These are phyloP conservation scores for Capillidium rhysosporum DNA, from an alignment of 371 early-diverging fungal species.

Conservation along the genomic window DNA sequence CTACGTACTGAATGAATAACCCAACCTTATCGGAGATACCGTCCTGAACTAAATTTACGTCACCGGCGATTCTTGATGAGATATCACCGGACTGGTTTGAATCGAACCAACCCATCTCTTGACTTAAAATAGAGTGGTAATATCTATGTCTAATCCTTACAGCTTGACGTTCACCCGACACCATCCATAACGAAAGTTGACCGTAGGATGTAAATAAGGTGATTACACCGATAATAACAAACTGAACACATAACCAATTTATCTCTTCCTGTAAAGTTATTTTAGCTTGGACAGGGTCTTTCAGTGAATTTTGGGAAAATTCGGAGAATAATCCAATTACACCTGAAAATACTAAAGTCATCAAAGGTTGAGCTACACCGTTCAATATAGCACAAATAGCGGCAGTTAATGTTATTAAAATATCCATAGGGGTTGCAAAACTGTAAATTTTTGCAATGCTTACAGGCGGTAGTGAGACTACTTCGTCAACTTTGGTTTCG, in stretches of 20 bases:
- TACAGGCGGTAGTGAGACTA: constrained; percentile 16
- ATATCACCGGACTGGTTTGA: constrained; percentile 54
- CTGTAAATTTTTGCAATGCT: constrained; percentile 33
- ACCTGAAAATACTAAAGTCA: constrained; percentile 16
- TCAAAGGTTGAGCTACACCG: constrained; percentile 20
- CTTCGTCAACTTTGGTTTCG: constrained; percentile 9
- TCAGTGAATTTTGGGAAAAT: not conserved
- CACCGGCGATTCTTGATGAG: constrained; percentile 55
- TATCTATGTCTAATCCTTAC: constrained; percentile 27
- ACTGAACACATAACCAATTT: constrained; percentile 18
- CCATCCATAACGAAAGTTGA: constrained; percentile 19
- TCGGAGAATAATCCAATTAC: constrained; percentile 8
- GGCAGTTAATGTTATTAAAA: constrained; percentile 15
- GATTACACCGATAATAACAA: constrained; percentile 32
- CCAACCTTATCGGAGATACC: constrained; percentile 16
- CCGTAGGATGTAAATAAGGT: constrained; percentile 22
- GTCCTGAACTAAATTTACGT: constrained; percentile 38
- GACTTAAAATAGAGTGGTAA: constrained; percentile 28
- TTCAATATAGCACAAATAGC: constrained; percentile 11
- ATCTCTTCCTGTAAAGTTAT: not conserved
- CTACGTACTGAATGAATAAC: constrained; percentile 9
- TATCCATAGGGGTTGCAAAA: constrained; percentile 38
- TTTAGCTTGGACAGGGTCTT: not conserved
- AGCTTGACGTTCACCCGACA: constrained; percentile 33
- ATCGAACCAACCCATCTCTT: constrained; percentile 62